Base-by-base conservation (phyloP, 2,329 filamentous ascomycete genomes). In the Aspergillus tanneri region DNA sequence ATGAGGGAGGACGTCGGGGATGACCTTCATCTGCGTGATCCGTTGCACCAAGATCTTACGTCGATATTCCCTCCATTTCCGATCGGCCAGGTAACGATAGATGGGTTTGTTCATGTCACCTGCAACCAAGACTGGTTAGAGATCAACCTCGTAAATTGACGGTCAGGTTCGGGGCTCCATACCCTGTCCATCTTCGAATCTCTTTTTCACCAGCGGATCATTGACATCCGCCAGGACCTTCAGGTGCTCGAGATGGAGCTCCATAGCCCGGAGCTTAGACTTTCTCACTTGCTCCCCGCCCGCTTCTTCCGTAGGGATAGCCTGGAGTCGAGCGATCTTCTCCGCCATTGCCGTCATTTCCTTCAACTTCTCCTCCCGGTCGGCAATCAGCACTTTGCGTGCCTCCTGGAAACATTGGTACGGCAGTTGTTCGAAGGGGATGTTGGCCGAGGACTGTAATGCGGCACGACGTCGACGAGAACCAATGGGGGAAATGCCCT, bases 351-450 rank as follows among this genome's bases (percentile, higher is more conserved):
- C 77, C 42, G 81, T 74, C 49, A 99, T 92, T 62, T 85, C 77
- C 52, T 78, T 74, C 42, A 97, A 62, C 75, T 96, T 97, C 72
- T 92, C 82, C 56, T 84, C 77, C 32, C 92, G 83, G 68, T 99
- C 93, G 46, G 82, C 82, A 44, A 84, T 79, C 47, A 99, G 76
- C 40, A 97, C 73, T 67, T 90, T 88, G 54, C 91, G 83, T 32
- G 93, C 93, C 74, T 96, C 91, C 73, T 99, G 93, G 76, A 97
- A 99, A 72, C 89, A 93, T 78, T 97, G 92, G 74, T 95, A 99
- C 14, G 93, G 93, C 58, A 99, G 77, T 67, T 92, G 87, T 75
- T 96, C 90, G 66, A 99, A 96, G 21, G 91, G 90, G 41, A 96
- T 75, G 61, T 86, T 80, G 53, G 79, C 55, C 75, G 80, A 60